phyloP scores from a whole-genome alignment of 1,284 basidiomycete genomes.

The Ceratorhiza oryzae-sativae region DNA sequence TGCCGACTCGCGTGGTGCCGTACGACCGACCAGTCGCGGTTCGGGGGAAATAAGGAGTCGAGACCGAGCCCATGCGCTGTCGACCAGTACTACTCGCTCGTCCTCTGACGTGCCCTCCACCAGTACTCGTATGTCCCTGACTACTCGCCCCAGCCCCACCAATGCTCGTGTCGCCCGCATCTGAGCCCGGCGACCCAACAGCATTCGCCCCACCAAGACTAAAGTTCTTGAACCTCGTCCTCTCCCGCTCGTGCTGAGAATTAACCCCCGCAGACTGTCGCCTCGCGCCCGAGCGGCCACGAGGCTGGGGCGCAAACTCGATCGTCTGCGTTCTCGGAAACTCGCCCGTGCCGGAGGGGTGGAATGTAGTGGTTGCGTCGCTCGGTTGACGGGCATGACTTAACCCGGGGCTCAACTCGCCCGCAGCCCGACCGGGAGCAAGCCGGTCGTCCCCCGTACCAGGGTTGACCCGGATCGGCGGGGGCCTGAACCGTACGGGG shows the following conservation, averaged over 20 bases:
- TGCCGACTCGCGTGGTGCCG: slow-evolving; percentile 9
- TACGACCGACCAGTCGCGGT: slow-evolving; percentile 47
- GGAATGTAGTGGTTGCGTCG: neutral
- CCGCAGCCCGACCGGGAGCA: slow-evolving; percentile 39
- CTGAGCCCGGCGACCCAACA: slow-evolving; percentile 1
- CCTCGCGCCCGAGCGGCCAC: slow-evolving; percentile 39
- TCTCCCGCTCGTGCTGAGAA: slow-evolving; percentile 48
- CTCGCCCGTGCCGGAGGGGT: slow-evolving; percentile 43
- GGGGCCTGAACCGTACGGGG: slow-evolving; percentile 30
- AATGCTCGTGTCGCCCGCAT: slow-evolving; percentile 30
- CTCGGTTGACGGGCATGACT: slow-evolving; percentile 15
- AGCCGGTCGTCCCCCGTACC: slow-evolving; percentile 28
- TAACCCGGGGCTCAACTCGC: neutral
- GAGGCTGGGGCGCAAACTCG: slow-evolving; percentile 55
- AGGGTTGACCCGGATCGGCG: slow-evolving; percentile 16
- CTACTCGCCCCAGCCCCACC: slow-evolving; percentile 11
- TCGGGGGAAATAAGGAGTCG: slow-evolving; percentile 51
- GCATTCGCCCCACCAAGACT: slow-evolving; percentile 37
- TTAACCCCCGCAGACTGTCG: slow-evolving; percentile 47
- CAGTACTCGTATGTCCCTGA: neutral
- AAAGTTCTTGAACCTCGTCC: slow-evolving; percentile 40
- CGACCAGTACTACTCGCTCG: slow-evolving; percentile 18
- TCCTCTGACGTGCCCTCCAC: neutral
- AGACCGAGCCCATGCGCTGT: slow-evolving; percentile 46
- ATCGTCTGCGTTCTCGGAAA: slow-evolving; percentile 63